phyloP scores from a whole-genome alignment of 495 filamentous ascomycete species.

The Penicillium fimorum region DNA sequence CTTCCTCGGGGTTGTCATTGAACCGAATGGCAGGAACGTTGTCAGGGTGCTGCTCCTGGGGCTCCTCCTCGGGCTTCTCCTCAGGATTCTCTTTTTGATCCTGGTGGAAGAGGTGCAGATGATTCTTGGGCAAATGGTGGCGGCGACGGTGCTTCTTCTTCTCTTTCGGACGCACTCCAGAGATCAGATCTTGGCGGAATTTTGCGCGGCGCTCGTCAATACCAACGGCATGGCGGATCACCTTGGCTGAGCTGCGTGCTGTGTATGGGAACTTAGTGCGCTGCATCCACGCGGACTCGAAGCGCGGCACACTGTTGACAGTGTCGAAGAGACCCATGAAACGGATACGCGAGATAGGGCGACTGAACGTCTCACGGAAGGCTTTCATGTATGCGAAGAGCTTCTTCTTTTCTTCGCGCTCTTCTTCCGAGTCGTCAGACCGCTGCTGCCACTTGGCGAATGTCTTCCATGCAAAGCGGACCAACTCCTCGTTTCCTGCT shows the following conservation, averaged over 20 bases:
- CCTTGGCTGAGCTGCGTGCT: conserved; percentile 68
- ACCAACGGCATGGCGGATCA: conserved; percentile 70
- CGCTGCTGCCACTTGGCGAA: conserved; percentile 83
- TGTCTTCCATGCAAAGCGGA: conserved; percentile 82
- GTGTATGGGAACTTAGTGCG: conserved; percentile 81
- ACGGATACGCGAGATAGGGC: conserved; percentile 67
- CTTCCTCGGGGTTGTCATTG: conserved; percentile 24
- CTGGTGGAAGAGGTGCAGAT: conserved; percentile 24
- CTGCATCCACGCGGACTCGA: conserved; percentile 85
- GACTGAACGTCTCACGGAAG: conserved; percentile 81
- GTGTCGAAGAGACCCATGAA: conserved; percentile 51
- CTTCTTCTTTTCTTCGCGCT: conserved; percentile 58
- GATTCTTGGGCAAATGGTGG: conserved; percentile 33
- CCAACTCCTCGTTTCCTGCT: conserved; percentile 85
- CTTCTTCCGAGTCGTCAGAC: conserved; percentile 52
- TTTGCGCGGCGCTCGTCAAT: conserved; percentile 77
- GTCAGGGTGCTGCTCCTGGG: conserved; percentile 20
- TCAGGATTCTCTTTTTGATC: conserved; percentile 10
- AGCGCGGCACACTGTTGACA: conserved; percentile 79
- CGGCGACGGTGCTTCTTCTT: conserved; percentile 33
- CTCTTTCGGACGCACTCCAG: conserved; percentile 46
- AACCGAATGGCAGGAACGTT: conserved; percentile 34
- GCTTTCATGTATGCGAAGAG: conserved; percentile 77
- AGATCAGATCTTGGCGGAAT: conserved; percentile 69
- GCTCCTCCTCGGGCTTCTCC: conserved; percentile 13